Evolutionary conservation across 805 yeast genomes (phyloP), one percentile per base, ranked within the genome.

Genomic region (Saccharomyces mikatae): DNA sequence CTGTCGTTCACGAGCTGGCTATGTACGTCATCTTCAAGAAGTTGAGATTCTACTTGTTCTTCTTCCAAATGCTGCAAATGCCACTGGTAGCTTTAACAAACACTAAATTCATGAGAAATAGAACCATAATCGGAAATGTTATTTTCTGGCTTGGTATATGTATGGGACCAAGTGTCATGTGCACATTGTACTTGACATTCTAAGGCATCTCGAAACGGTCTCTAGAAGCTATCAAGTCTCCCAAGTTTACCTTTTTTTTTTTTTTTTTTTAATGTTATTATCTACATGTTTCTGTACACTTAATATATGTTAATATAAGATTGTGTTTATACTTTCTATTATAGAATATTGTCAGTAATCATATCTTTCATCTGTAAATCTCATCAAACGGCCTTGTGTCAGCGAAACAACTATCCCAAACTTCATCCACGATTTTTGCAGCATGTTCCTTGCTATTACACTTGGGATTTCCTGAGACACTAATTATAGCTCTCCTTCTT

Each of bases 301-400:
- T 29, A 29, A 29, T 5, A 11, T 26, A 27, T 47, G n/a, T 47
- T 26, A 26, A 17, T 28, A 47, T 47, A n/a, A 24, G 26, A n/a
- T 24, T 24, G 26, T 24, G 26, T 24, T 2, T 27, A 30, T 21
- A 14, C 29, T 48, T 17, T 22, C 22, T 28, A 22, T 10, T 17
- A 28, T 27, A 27, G 26, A 31, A 26, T 48, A 32, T 13, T 36
- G 44, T 36, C 44, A 17, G 17, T 36, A 17, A 36, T 36, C 6
- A n/a, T 6, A 36, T n/a, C 22, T 27, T 14, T 67, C 71, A 86
- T 57, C 89, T 77, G 68, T 89, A 94, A 36, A 94, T 91, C 64
- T 88, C 84, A 63, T 94, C 98, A 71, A 89, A 94, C 1, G 99
- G 99, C 64, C 99, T 76, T 1, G 98, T 92, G 66, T 94, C 99